Base-by-base conservation (phyloP, 2,329 filamentous ascomycete genomes). In the Alternaria consortialis region DNA sequence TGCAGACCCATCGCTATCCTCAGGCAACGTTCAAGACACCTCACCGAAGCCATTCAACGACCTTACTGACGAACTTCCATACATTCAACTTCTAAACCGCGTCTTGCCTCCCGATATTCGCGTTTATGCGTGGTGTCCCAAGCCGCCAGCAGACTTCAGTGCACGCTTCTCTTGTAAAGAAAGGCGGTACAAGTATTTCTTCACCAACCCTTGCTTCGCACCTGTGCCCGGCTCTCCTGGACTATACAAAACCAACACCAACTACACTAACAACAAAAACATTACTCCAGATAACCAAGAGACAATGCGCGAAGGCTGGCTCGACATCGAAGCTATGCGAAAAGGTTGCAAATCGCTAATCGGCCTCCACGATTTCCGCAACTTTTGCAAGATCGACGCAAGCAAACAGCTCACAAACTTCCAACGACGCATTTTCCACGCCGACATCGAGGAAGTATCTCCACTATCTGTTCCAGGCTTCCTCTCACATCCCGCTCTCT, bases 121-220 rank as follows among this genome's bases (percentile, higher is more conserved):
- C 62, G 84, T 97, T 60, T 85, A 98, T 36, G 95, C 95, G 3
- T 99, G 95, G 95, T 97, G 94, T 75, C 93, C 94, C 0, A 84
- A 87, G 31, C 92, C 91, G 15, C 92, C 94, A 0, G 80, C 86
- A 8, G 87, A 87, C 63, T 99, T 99, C 79, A 93, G 92, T 34
- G 95, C 95, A 5, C 89, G 95, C 40, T 97, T 97, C 84, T 93
- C 91, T 55, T 99, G 95, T 80, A 88, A 90, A 63, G 93, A 97
- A 80, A 87, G 95, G 23, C 90, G 91, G 67, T 99, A 99, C 82
- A 89, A 92, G 59, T 99, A 99, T 80, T 98, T 97, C 83, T 99
- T 99, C 82, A 98, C 95, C 0, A 93, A 97, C 76, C 95, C 95
- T 0, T 92, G 91, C 1, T 97, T 93, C 74, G 82, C 88, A 2